A percentile compares a stretch with the other conserved stretches of the same genome.
These are phyloP conservation scores for Chrysanthemum seticuspe DNA, from an alignment of 129 eudicot species.

Conservation along the genomic window DNA sequence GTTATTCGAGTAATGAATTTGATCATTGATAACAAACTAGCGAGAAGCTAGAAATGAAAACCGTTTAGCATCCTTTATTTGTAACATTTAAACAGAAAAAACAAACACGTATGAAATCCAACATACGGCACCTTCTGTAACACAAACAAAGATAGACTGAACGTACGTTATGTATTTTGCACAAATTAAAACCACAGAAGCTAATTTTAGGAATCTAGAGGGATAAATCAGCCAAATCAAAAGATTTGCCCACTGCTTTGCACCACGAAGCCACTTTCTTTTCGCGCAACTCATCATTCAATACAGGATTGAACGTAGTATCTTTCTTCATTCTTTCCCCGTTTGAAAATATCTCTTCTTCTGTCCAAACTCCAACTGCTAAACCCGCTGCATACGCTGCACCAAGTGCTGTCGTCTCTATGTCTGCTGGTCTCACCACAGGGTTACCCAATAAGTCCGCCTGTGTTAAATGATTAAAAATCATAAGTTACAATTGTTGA, in stretches of 20 bases:
- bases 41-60: too few relatives aligned
- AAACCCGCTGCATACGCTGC: slow-evolving; percentile 98
- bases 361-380: slow-evolving; percentile 91
- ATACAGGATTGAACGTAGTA: slow-evolving; percentile 51
- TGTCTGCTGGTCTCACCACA: slow-evolving; percentile 88
- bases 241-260: slow-evolving; percentile 86
- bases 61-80: too few relatives aligned
- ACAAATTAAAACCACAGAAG: too few relatives aligned
- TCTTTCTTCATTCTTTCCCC: slow-evolving; percentile 70
- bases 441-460: slow-evolving; percentile 84
- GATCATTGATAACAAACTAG: too few relatives aligned
- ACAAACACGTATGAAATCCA: too few relatives aligned
- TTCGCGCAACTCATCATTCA: slow-evolving; percentile 62
- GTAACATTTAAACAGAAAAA: too few relatives aligned
- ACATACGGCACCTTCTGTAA: too few relatives aligned
- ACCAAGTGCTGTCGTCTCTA: slow-evolving; percentile 96
- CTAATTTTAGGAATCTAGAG: slow-evolving; percentile 22
- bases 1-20: too few relatives aligned
- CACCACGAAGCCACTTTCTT: slow-evolving; percentile 94
- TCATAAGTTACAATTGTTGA: neutral
- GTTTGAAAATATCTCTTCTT: slow-evolving; percentile 63
- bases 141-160: too few relatives aligned
- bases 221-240: slow-evolving; percentile 96
- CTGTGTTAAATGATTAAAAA: slow-evolving; percentile 31
- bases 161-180: too few relatives aligned